phyloP scores from a whole-genome alignment of 2,329 filamentous ascomycete species.

The Fusarium abutilonis region DNA sequence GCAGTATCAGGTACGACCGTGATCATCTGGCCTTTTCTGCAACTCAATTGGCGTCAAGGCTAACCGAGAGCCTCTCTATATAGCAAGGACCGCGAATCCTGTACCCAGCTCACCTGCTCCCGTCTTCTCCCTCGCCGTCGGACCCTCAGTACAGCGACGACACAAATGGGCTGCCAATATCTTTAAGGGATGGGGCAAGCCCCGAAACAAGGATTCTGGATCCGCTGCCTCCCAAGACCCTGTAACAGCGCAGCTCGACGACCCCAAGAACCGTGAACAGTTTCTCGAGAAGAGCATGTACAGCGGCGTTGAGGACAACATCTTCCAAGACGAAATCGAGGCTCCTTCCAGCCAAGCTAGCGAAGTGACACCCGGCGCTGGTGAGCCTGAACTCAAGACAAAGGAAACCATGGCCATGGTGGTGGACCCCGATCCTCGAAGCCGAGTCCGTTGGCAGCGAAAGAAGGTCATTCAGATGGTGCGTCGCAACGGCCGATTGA shows the following conservation, averaged over 20 bases:
- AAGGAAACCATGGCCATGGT: constrained; percentile 67
- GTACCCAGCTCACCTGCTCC: constrained; percentile 31
- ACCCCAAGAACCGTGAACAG: constrained; percentile 55
- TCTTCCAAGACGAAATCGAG: constrained; percentile 70
- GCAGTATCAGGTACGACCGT: constrained; percentile 64
- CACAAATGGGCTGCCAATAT: constrained; percentile 56
- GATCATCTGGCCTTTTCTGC: constrained; percentile 2
- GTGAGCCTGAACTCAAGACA: constrained; percentile 52
- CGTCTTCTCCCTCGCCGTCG: constrained; percentile 26
- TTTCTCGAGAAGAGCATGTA: constrained; percentile 54
- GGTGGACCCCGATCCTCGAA: constrained; percentile 78
- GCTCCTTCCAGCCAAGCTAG: constrained; percentile 45
- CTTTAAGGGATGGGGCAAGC: constrained; percentile 52
- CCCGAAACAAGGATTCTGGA: constrained; percentile 47
- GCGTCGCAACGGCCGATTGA: constrained; percentile 62
- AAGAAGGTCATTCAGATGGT: constrained; percentile 85
- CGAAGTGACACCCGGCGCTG: constrained; percentile 40
- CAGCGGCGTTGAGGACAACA: constrained; percentile 62
- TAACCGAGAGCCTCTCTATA: constrained; percentile 24
- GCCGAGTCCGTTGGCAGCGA: constrained; percentile 79
- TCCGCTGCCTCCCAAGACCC: constrained; percentile 42
- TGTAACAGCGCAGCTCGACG: constrained; percentile 51
- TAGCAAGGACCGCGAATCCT: constrained; percentile 40
- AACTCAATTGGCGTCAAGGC: constrained; percentile 34
- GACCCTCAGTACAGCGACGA: constrained; percentile 49